phyloP scores from a whole-genome alignment of 495 filamentous ascomycete genomes.

The Penicillium cataractarum region DNA sequence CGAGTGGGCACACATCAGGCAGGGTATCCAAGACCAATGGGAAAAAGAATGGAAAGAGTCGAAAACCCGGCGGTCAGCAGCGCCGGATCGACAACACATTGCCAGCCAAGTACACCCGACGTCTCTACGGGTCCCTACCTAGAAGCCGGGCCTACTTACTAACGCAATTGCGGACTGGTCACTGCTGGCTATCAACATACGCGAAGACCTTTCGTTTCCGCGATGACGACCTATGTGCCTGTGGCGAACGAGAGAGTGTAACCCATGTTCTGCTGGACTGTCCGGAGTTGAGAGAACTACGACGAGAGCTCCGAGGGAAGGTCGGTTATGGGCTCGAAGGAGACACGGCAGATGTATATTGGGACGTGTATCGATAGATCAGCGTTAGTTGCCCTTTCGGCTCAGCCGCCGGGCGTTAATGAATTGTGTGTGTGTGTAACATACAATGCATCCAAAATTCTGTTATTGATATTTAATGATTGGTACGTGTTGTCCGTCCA shows the following conservation, averaged over 20 bases:
- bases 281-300: background rate
- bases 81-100: slow-evolving; percentile 8
- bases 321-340: no score
- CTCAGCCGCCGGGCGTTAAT: no score
- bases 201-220: slow-evolving; percentile 4
- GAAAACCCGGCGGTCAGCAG: slow-evolving; percentile 1
- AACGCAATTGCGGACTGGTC: slow-evolving; percentile 7
- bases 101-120: slow-evolving; percentile 1
- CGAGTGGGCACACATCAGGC: slow-evolving; percentile 2
- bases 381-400: no score
- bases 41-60: slow-evolving; percentile 3
- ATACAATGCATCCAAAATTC: no score
- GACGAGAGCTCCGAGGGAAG: background rate
- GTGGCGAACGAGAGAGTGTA: slow-evolving; percentile 1
- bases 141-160: slow-evolving; percentile 12
- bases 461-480: no score
- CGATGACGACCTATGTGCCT: background rate
- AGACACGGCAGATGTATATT: no score
- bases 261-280: slow-evolving; percentile 4
- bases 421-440: no score
- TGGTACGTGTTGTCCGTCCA: no score
- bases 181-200: slow-evolving; percentile 14
- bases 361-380: no score
- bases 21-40: background rate
- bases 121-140: slow-evolving; percentile 7